Base-by-base conservation (phyloP, 495 filamentous ascomycete species). In the Aspergillus coremiiformis region DNA sequence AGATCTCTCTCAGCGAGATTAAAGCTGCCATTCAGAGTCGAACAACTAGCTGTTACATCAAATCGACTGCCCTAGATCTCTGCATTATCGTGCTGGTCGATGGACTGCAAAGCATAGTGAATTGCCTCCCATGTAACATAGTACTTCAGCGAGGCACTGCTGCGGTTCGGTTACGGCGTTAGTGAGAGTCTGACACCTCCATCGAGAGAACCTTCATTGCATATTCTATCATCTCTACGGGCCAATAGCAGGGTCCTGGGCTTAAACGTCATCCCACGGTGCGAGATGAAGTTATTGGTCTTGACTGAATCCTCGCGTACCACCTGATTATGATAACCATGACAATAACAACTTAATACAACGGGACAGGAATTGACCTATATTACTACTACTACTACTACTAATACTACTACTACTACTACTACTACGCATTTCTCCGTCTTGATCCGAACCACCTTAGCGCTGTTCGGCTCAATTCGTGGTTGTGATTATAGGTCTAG, bases 121-220 rank as follows among this genome's bases (percentile, higher is more conserved):
- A 33, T 20, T 8, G 5, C 17, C 27, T 23, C n/a, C n/a, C 27
- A 47, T 27, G 44, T 47, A 47, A 47, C 15, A 47, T n/a, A 19
- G 27, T 17, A 47, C n/a, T n/a, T 47, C 14, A 17, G 32, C 24
- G 11, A 30, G 27, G 21, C 44, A 47, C 44, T 33, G 27, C 44
- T 47, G 29, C 44, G 17, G 44, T 15, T 27, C 17, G 43, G 14
- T 22, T 27, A 29, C 24, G 19, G 44, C 17, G n/a, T 37, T 37
- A 4, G 24, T 20, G 44, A 21, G 21, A 47, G 29, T 47, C 24
- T 32, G 44, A 33, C 27, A 47, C 29, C 26, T 22, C 35, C 17
- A n/a, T n/a, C n/a, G n/a, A n/a, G n/a, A 47, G 29, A 47, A 35
- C 44, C 20, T 47, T 22, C 44, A 35, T 32, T 27, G 19, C 44